phyloP scores from a whole-genome alignment of 176 grass and related monocot species.

The Triticum monococcum region DNA sequence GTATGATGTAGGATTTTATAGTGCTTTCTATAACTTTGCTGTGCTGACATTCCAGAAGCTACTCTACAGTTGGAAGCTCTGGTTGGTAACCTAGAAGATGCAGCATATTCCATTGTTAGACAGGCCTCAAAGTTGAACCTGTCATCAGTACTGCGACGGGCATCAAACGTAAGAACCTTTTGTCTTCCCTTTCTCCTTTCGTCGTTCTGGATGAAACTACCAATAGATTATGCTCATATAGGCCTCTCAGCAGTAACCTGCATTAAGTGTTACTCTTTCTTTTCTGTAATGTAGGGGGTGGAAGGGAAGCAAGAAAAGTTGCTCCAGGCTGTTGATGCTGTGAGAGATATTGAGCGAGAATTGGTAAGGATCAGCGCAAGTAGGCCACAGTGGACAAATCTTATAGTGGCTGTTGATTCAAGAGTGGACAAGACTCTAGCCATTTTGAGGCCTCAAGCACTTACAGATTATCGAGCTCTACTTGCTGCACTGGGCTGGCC shows the following conservation, averaged over 20 bases:
- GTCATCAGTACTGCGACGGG: conserved; percentile 28
- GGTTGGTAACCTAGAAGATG: conserved; percentile 96
- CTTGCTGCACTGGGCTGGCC: conserved; percentile 86
- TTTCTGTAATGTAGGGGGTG: conserved; percentile 46
- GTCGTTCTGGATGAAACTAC: not conserved
- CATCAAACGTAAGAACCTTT: conserved; percentile 44
- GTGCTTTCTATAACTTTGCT: conserved; percentile 47
- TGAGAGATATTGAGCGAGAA: conserved; percentile 72
- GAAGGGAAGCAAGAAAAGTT: conserved; percentile 66
- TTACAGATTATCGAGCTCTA: conserved; percentile 77
- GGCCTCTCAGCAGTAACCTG: not conserved
- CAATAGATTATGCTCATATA: not conserved
- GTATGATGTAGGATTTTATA: conserved; percentile 3
- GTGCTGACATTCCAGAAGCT: conserved; percentile 75
- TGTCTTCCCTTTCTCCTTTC: not conserved
- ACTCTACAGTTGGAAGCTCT: conserved; percentile 89
- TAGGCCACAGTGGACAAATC: conserved; percentile 68
- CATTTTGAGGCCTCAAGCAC: conserved; percentile 80
- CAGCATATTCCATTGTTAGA: conserved; percentile 60
- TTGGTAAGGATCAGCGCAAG: conserved; percentile 44
- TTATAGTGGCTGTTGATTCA: conserved; percentile 79
- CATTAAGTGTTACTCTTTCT: not conserved
- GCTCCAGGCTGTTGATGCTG: conserved; percentile 52
- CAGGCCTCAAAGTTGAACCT: conserved; percentile 53
- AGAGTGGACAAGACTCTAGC: conserved; percentile 83